Evolutionary conservation across 768 basidiomycete species (phyloP), one percentile per base, ranked within the genome.

Genomic region (Leccinum longicurvipes): DNA sequence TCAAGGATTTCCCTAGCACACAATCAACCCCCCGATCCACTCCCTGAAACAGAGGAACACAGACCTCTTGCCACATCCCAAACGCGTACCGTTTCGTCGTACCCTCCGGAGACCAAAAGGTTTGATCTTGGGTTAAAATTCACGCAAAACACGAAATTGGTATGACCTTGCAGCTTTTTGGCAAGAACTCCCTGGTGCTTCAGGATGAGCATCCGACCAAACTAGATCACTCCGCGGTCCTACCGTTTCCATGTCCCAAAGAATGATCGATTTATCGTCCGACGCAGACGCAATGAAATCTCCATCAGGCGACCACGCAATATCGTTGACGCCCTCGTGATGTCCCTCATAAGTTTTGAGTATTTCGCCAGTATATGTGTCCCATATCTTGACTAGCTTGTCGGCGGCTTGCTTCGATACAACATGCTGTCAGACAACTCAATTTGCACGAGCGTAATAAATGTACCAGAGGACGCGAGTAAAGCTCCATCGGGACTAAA

Each of bases 61-160:
- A 17, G 59, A 93, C 93, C 93, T 81, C 87, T 78, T 24, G 90
- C 85, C 25, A 96, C 86, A 69, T 99, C 95, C 96, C 96, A 98
- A n/a, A 98, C 81, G 47, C 92, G 83, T 17, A 98, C 91, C 15
- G 90, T 93, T 76, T 99, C 97, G 64, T 99, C 97, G 65, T 90
- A 95, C 1, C 91, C 90, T 28, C 97, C 97, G 21, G 92, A 95
- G 15, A 91, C 97, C 51, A 98, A 76, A 31, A 99, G 75, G 69
- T 93, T 95, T 0, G 91, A 90, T 67, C 86, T 82, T 1, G 93
- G 94, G 63, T 91, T 94, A 72, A 88, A 98, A 65, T 93, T 90
- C 21, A 98, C 80, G 60, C 93, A 95, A 65, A 97, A 94, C 2
- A 98, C 93, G 56, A 93, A 93, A 65, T 91, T 94, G 10, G 94